Evolutionary conservation across 441 rosid genomes (phyloP).

Genomic region (Corymbia calophylla): DNA sequence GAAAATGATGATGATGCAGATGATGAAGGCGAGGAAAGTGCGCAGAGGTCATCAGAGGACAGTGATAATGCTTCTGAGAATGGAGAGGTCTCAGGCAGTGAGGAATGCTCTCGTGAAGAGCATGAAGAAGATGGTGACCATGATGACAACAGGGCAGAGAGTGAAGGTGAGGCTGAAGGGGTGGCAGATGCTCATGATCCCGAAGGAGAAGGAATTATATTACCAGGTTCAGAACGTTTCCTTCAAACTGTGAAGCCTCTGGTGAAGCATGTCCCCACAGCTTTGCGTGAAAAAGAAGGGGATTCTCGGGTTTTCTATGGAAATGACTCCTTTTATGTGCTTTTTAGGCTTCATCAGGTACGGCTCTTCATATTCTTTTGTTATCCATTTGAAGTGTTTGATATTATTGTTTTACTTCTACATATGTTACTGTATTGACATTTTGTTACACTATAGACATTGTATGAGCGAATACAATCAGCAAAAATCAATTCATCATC

Average conservation of each 20-base stretch:
- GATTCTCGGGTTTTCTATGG: constrained; percentile 77
- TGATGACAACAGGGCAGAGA: constrained; percentile 84
- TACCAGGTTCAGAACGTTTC: constrained; percentile 65
- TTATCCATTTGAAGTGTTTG: neutral
- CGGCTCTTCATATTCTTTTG: constrained; percentile 2
- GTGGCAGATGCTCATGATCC: constrained; percentile 71
- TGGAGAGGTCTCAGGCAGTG: constrained; percentile 85
- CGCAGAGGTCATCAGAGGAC: constrained; percentile 78
- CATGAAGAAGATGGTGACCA: constrained; percentile 70
- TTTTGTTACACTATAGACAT: constrained; percentile 34
- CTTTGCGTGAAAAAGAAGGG: constrained; percentile 36
- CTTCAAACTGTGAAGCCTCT: constrained; percentile 77
- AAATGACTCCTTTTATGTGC: constrained; percentile 91
- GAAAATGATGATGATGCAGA: constrained; percentile 72
- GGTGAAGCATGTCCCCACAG: constrained; percentile 61
- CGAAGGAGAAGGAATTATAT: constrained; percentile 54
- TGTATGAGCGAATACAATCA: constrained; percentile 86
- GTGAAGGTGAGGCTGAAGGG: constrained; percentile 95
- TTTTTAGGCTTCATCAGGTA: constrained; percentile 98
- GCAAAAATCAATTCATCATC: constrained; percentile 91
- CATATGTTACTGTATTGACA: neutral
- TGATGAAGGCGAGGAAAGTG: constrained; percentile 86
- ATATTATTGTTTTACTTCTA: neutral
- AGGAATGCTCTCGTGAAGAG: constrained; percentile 78
- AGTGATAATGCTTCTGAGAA: constrained; percentile 90